These are phyloP conservation scores for Bothriochloa decipiens DNA, from an alignment of 176 grass and related monocot genomes.

Conservation along the genomic window DNA sequence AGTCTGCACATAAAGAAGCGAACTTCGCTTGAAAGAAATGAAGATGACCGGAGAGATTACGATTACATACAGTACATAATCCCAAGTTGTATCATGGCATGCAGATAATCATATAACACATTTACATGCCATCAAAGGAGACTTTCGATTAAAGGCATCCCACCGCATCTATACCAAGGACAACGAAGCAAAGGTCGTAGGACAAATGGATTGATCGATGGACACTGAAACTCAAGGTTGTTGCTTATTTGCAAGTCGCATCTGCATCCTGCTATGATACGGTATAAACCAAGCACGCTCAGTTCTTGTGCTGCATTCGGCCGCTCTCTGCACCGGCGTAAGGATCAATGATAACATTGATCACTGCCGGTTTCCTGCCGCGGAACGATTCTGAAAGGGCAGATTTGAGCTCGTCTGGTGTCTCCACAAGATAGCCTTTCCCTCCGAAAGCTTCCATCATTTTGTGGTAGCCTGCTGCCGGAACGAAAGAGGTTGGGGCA, in stretches of 20 bases:
- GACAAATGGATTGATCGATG: background rate
- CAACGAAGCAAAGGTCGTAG: background rate
- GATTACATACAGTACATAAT: too few species aligned
- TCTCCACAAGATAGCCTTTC: slow-evolving; percentile 70
- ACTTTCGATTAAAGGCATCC: background rate
- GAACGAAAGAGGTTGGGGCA: slow-evolving; percentile 92
- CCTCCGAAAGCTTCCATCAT: slow-evolving; percentile 91
- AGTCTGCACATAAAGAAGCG: too few species aligned
- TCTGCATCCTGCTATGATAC: background rate
- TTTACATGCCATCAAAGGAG: background rate
- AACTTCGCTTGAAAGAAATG: too few species aligned
- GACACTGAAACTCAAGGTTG: background rate
- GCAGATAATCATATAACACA: background rate
- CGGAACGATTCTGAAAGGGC: slow-evolving; percentile 74
- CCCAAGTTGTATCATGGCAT: background rate
- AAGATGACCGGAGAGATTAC: too few species aligned
- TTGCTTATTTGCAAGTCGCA: background rate
- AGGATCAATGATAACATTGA: slow-evolving; percentile 85
- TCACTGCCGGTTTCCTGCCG: slow-evolving; percentile 70
- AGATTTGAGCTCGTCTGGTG: slow-evolving; percentile 72
- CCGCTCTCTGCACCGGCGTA: slow-evolving; percentile 88
- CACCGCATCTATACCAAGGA: background rate
- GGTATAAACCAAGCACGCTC: slow-evolving; percentile 31
- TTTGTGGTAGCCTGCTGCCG: slow-evolving; percentile 73
- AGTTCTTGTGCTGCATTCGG: slow-evolving; percentile 98